Evolutionary conservation across 495 filamentous ascomycete genomes (phyloP).

Genomic region (Aspergillus asperescens): DNA sequence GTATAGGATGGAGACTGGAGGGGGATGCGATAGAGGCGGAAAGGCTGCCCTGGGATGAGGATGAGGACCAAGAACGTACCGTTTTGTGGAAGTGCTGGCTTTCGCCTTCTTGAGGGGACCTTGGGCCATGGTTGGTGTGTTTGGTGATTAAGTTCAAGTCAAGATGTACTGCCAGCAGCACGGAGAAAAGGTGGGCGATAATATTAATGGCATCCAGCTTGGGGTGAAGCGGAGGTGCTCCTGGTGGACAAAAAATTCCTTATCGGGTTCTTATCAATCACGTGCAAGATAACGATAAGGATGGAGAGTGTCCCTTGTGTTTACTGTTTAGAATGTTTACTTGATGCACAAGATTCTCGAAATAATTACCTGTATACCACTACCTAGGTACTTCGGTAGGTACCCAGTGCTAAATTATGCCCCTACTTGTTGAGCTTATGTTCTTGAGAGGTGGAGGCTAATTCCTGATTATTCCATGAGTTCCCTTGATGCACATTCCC

Average conservation of each 20-base stretch:
- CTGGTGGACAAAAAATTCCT: background rate
- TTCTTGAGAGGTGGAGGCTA: too few relatives aligned
- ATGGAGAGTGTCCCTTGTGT: too few relatives aligned
- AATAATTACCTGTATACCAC: too few relatives aligned
- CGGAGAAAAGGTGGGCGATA: background rate
- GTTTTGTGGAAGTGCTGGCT: slow-evolving; percentile 20
- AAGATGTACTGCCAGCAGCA: slow-evolving; percentile 30
- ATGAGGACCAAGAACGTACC: slow-evolving; percentile 25
- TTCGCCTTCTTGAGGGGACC: slow-evolving; percentile 34
- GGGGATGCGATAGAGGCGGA: too few relatives aligned
- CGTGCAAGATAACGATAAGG: background rate
- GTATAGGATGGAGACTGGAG: too few relatives aligned
- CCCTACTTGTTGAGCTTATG: too few relatives aligned
- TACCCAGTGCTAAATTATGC: too few relatives aligned
- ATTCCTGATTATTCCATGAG: too few relatives aligned
- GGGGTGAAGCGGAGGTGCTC: background rate
- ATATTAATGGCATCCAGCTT: background rate
- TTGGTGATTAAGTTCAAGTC: background rate
- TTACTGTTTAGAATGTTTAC: background rate
- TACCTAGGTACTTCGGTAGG: too few relatives aligned
- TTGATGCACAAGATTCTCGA: too few relatives aligned
- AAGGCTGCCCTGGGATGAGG: background rate
- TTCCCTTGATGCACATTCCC: too few relatives aligned
- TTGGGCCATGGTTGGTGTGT: slow-evolving; percentile 29
- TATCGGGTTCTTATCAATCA: slow-evolving; percentile 1